These are phyloP conservation scores for Aspergillus pseudonomiae DNA, from an alignment of 2,329 filamentous ascomycete genomes.

Conservation along the genomic window DNA sequence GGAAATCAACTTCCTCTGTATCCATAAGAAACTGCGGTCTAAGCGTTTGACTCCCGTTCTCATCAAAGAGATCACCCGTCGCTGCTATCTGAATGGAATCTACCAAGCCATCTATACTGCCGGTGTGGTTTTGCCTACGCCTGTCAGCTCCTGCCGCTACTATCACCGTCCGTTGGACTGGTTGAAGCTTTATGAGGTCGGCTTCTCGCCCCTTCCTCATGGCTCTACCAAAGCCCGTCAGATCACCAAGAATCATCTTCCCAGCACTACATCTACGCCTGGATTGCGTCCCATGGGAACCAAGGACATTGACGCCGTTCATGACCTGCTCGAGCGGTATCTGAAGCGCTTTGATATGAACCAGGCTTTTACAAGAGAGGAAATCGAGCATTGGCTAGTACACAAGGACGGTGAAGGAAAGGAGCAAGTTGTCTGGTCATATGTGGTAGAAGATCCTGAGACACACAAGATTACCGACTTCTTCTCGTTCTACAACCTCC, in stretches of 20 bases:
- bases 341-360: constrained; percentile 79
- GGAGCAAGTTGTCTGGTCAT: constrained; percentile 90
- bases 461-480: constrained; percentile 90
- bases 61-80: constrained; percentile 95
- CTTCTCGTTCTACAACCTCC: constrained; percentile 94
- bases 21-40: constrained; percentile 95
- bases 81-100: constrained; percentile 82
- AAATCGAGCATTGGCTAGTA: constrained; percentile 86
- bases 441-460: constrained; percentile 76
- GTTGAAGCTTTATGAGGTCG: constrained; percentile 92
- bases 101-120: constrained; percentile 97
- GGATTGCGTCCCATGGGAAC: constrained; percentile 79
- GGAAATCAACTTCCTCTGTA: constrained; percentile 97
- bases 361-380: constrained; percentile 76
- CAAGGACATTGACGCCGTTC: constrained; percentile 76
- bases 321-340: constrained; percentile 75
- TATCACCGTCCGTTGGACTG: constrained; percentile 93
- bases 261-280: constrained; percentile 69
- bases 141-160: constrained; percentile 91
- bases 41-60: constrained; percentile 91
- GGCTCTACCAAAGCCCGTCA: constrained; percentile 85
- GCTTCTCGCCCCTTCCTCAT: constrained; percentile 84
- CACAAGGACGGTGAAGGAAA: constrained; percentile 65
- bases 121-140: constrained; percentile 86
- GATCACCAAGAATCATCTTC: constrained; percentile 81